Base-by-base conservation (phyloP, 331 rosid genomes). In the Acacia concinna region DNA sequence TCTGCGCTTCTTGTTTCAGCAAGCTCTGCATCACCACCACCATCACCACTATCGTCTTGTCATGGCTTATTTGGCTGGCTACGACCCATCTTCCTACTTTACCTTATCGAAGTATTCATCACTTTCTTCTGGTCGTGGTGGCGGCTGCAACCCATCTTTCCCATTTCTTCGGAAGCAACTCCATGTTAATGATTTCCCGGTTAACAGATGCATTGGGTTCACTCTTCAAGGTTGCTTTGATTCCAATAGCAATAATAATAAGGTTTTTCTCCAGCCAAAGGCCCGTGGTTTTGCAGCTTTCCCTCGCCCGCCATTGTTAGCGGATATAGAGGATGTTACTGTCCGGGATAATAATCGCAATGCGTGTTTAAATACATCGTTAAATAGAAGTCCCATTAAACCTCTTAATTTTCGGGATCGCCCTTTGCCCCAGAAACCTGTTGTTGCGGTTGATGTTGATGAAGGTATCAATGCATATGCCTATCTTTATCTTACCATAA, bases 371-470 rank as follows among this genome's bases (percentile, higher is more conserved):
- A 75, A 74, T 77, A 75, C 72, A 65, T 73, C 75, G 17, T 25
- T 49, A 46, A 79, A 80, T 65, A 78, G 84, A 76, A 87, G 68
- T 79, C 84, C 80, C 82, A 74, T 84, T 8, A 75, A 76, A 20
- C 87, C 77, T 65, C 59, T 70, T 30, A 51, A 88, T 31, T 85
- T 85, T 54, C 78, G 74, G 27, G 83, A 87, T 77, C 86, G 43
- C 37, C 80, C 78, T 56, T 64, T 79, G 81, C 71, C 94, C 15
- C 84, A 75, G 67, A 92, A 88, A 69, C 44, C 91, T 40, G 87
- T 81, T 54, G 97, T 94, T 68, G 98, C 98, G 2, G 98, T 94
- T 60, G 98, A 94, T 47, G 88, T 94, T 54, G 98, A 94, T 73
- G 98, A 94, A 85, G 98, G 98, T 94, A 83, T 73, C 85, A 79